Percentiles rank a stretch among this genome's conserved stretches.
phyloP scores from a whole-genome alignment of 2,329 filamentous ascomycete genomes.

The Xylariomycetidae sp. region DNA sequence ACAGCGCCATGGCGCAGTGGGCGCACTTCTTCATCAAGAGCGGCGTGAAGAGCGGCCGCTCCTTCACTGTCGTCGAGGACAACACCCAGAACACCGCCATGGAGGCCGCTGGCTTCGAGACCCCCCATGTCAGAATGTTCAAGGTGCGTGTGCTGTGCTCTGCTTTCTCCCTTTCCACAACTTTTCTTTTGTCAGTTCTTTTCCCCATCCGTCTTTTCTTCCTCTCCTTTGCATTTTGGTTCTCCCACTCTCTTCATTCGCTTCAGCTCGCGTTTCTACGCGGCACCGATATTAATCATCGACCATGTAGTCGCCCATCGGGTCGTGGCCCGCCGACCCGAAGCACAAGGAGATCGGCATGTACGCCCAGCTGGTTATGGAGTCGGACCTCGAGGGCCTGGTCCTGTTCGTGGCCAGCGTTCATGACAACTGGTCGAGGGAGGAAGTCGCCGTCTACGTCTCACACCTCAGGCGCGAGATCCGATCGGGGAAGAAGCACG shows the following conservation, averaged over 20 bases:
- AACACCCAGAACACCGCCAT: slow-evolving; percentile 24
- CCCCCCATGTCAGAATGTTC: too few relatives aligned
- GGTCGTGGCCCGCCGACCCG: slow-evolving; percentile 36
- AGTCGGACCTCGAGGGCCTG: slow-evolving; percentile 29
- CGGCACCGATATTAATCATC: too few relatives aligned
- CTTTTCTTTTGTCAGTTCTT: too few relatives aligned
- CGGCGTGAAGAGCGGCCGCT: slow-evolving; percentile 25
- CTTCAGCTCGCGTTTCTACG: too few relatives aligned
- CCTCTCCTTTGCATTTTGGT: too few relatives aligned
- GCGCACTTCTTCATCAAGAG: slow-evolving; percentile 24
- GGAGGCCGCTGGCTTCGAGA: slow-evolving; percentile 25
- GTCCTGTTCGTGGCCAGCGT: slow-evolving; percentile 23
- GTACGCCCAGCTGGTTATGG: slow-evolving; percentile 25
- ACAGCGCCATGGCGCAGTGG: slow-evolving; percentile 23
- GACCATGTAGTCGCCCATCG: slow-evolving; percentile 35
- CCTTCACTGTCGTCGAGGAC: slow-evolving; percentile 28
- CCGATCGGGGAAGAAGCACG: slow-evolving; percentile 16
- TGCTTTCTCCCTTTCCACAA: too few relatives aligned
- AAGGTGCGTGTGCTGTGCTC: too few relatives aligned
- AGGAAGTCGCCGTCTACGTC: slow-evolving; percentile 24
- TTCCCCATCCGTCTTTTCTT: too few relatives aligned
- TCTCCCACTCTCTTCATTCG: too few relatives aligned
- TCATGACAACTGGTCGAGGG: slow-evolving; percentile 19
- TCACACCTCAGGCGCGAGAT: slow-evolving; percentile 23
- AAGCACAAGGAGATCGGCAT: slow-evolving; percentile 32